Evolutionary conservation across 208 protist species (phyloP).

Genomic region (Strigomonas culicis): DNA sequence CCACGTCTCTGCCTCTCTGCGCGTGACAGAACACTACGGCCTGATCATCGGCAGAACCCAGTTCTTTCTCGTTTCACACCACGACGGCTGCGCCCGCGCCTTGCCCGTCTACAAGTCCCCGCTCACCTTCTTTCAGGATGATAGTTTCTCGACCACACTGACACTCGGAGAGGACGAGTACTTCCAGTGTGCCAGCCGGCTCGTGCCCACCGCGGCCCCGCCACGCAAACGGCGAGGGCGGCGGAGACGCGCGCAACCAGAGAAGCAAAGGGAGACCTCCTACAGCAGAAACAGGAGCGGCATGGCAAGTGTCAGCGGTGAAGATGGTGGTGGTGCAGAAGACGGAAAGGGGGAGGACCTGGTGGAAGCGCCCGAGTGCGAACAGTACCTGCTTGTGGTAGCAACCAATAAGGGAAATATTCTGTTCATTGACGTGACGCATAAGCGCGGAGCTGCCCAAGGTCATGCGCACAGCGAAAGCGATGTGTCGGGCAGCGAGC

Average conservation of each 20-base stretch:
- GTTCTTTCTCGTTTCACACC: constrained; percentile 16
- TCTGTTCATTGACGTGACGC: constrained; percentile 2
- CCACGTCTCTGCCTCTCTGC: not conserved
- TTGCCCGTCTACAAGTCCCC: constrained; percentile 7
- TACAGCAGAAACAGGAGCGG: not conserved
- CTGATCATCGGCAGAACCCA: constrained; percentile 9
- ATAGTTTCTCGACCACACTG: constrained; percentile 12
- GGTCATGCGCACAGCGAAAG: too few relatives aligned
- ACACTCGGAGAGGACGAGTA: constrained; percentile 23
- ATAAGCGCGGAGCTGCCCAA: too few relatives aligned
- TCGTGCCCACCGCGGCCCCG: not conserved
- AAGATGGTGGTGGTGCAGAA: too few relatives aligned
- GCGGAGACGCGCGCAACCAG: not conserved
- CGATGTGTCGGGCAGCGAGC: too few relatives aligned
- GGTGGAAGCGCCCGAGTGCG: not conserved
- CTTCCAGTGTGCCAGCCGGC: constrained; percentile 17
- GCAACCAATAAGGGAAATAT: constrained; percentile 15
- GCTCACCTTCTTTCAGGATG: constrained; percentile 11
- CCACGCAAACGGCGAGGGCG: not conserved
- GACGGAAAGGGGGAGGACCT: too few relatives aligned
- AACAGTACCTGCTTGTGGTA: not conserved
- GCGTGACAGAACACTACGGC: constrained; percentile 8
- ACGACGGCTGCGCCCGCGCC: not conserved
- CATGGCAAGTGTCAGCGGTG: not conserved
- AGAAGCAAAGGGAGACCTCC: not conserved